Evolutionary conservation across 345 rosid species (phyloP).

Genomic region (Passiflora organensis): DNA sequence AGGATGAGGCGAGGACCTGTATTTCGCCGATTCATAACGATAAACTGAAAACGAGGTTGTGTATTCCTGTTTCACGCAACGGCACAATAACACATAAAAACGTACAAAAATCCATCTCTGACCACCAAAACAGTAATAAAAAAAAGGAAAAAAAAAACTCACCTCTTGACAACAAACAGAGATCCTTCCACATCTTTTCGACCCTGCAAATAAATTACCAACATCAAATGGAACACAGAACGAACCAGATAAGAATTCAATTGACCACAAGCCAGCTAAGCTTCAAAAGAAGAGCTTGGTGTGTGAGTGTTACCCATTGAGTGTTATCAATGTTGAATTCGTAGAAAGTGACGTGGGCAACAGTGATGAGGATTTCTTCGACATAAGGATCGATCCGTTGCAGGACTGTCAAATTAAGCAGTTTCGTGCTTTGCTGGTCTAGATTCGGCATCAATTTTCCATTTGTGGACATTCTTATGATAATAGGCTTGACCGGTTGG

Average conservation of each 20-base stretch:
- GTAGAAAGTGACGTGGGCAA: slow-evolving; percentile 92
- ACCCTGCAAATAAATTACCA: slow-evolving; percentile 42
- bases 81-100: not conserved
- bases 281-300: no score
- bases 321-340: slow-evolving; percentile 83
- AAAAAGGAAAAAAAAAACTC: not conserved
- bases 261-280: no score
- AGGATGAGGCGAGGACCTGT: slow-evolving; percentile 44
- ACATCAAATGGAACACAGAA: not conserved
- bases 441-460: slow-evolving; percentile 91
- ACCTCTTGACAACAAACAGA: slow-evolving; percentile 92
- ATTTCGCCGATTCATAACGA: slow-evolving; percentile 93
- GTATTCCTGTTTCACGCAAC: slow-evolving; percentile 47
- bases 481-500: no score
- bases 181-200: slow-evolving; percentile 99
- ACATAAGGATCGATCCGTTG: slow-evolving; percentile 84
- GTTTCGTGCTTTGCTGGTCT: slow-evolving; percentile 74
- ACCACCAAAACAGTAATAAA: not conserved
- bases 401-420: slow-evolving; percentile 87
- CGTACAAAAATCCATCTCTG: not conserved
- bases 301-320: slow-evolving; percentile 74
- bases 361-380: slow-evolving; percentile 87
- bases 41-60: slow-evolving; percentile 92
- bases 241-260: not conserved
- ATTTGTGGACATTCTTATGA: slow-evolving; percentile 81